Evolutionary conservation across 177 flowering plant species (phyloP).

Genomic region (Vitis hybrid): DNA sequence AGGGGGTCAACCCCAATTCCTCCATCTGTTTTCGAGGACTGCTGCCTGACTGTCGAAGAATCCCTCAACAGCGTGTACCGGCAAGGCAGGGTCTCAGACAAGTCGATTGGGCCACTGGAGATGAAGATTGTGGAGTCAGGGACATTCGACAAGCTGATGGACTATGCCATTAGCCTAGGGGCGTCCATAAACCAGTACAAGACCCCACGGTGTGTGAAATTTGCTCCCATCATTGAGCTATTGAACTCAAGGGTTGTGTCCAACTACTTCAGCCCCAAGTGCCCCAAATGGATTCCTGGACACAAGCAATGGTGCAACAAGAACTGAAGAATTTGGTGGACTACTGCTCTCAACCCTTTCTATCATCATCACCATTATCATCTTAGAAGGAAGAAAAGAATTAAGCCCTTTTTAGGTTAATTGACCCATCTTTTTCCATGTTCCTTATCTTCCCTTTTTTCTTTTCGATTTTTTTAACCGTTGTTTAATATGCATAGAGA

Average conservation of each 20-base stretch:
- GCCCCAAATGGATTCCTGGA: slow-evolving; percentile 80
- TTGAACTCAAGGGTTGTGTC: slow-evolving; percentile 58
- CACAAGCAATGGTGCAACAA: slow-evolving; percentile 69
- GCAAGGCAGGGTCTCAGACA: slow-evolving; percentile 69
- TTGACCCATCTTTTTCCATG: neutral
- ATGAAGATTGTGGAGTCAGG: slow-evolving; percentile 74
- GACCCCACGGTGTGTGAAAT: slow-evolving; percentile 82
- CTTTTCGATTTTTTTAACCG: slow-evolving; percentile 5
- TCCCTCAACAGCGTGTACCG: slow-evolving; percentile 85
- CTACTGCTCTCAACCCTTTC: too few species aligned
- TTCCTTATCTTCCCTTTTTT: neutral
- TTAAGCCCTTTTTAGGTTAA: slow-evolving; percentile 24
- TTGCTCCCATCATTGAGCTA: slow-evolving; percentile 69
- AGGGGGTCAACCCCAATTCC: slow-evolving; percentile 60
- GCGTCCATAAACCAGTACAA: slow-evolving; percentile 92
- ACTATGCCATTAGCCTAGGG: slow-evolving; percentile 71
- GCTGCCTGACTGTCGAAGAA: slow-evolving; percentile 80
- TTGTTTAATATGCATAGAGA: slow-evolving; percentile 26
- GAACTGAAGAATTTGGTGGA: slow-evolving; percentile 10
- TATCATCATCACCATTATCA: too few species aligned
- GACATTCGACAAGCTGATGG: slow-evolving; percentile 93
- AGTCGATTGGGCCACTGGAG: slow-evolving; percentile 84
- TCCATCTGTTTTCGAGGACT: slow-evolving; percentile 71
- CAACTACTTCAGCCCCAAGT: slow-evolving; percentile 65
- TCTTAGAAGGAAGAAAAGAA: slow-evolving; percentile 1